Evolutionary conservation across 164 flowering plant species (phyloP).

Genomic region (Saururus chinensis): DNA sequence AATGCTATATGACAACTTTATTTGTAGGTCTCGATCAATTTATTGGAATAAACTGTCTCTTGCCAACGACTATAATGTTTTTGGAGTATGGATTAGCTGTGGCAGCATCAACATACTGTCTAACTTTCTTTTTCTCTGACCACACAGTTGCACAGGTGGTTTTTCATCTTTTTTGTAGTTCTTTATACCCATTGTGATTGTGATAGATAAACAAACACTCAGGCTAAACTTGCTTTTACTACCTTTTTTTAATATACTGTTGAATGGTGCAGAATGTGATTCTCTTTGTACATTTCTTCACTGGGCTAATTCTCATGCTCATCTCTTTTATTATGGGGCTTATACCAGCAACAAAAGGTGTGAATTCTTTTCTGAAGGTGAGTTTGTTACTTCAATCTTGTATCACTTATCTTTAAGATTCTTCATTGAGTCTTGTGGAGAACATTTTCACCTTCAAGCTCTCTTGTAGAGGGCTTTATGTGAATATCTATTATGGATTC

Average conservation of each 20-base stretch:
- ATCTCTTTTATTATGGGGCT: conserved; percentile 95
- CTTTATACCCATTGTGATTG: not conserved
- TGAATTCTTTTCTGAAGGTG: conserved; percentile 84
- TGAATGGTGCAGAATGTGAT: conserved; percentile 69
- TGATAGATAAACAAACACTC: not conserved
- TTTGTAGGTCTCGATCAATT: conserved; percentile 78
- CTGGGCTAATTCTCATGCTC: conserved; percentile 91
- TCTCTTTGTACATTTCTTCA: conserved; percentile 73
- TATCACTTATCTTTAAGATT: not conserved
- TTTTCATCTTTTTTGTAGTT: conserved; percentile 2
- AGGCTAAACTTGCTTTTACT: not conserved
- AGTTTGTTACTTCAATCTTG: not conserved
- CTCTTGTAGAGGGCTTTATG: too few relatives aligned
- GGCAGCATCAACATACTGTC: conserved; percentile 95
- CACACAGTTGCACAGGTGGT: conserved; percentile 89
- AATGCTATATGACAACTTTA: too few relatives aligned
- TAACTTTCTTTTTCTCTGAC: conserved; percentile 84
- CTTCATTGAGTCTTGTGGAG: not conserved
- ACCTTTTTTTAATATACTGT: not conserved
- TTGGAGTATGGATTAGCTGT: conserved; percentile 79
- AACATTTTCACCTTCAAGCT: not conserved
- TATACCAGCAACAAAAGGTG: conserved; percentile 44
- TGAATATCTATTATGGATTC: too few relatives aligned
- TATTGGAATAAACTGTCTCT: conserved; percentile 54
- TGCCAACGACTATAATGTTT: conserved; percentile 60